phyloP scores from a whole-genome alignment of 768 basidiomycete genomes.

The Lactifluus pinguis region DNA sequence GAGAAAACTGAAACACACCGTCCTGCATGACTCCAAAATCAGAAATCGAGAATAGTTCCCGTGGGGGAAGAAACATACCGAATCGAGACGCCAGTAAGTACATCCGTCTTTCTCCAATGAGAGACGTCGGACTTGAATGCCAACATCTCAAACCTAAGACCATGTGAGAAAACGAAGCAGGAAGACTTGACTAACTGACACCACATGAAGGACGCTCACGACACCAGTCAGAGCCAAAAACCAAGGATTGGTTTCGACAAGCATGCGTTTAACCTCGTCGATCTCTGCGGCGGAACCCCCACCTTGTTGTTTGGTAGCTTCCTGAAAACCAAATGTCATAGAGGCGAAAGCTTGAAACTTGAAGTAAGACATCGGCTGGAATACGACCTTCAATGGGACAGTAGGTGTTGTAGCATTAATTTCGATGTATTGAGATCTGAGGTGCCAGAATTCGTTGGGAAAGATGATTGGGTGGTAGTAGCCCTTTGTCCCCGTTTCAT shows the following conservation, averaged over 20 bases:
- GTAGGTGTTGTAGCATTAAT: constrained; percentile 75
- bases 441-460: constrained; percentile 93
- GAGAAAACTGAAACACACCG: constrained; percentile 1
- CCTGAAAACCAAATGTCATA: constrained; percentile 80
- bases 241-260: constrained; percentile 82
- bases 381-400: constrained; percentile 72
- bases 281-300: constrained; percentile 57
- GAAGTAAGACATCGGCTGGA: constrained; percentile 77
- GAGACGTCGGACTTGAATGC: constrained; percentile 93
- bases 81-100: constrained; percentile 91
- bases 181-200: constrained; percentile 42
- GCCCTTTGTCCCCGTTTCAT: constrained; percentile 54
- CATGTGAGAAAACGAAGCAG: constrained; percentile 12
- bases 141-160: constrained; percentile 78
- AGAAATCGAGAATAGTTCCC: neutral
- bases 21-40: neutral
- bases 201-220: constrained; percentile 79
- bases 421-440: constrained; percentile 71
- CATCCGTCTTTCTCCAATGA: constrained; percentile 92
- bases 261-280: constrained; percentile 93
- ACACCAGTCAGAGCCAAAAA: constrained; percentile 76
- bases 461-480: constrained; percentile 85
- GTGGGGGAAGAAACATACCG: constrained; percentile 40
- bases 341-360: constrained; percentile 85
- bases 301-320: constrained; percentile 72